A percentile compares a stretch with the other conserved stretches of the same genome.
These are phyloP conservation scores for Solanum sejunctum DNA, from an alignment of 257 asterid genomes.

Conservation along the genomic window DNA sequence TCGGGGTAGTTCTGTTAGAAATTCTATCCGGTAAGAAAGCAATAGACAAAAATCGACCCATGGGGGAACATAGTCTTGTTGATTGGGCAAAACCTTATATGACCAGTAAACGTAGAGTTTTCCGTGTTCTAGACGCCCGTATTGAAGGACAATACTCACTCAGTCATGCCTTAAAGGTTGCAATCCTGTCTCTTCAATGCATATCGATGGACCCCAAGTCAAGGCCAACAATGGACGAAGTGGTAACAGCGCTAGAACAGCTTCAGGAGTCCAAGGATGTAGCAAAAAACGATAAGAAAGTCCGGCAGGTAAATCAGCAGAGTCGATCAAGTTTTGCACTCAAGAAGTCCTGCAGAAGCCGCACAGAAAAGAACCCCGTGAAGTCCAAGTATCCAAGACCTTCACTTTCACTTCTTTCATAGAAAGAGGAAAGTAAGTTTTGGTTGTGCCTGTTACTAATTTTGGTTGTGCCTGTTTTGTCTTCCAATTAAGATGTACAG, in stretches of 20 bases:
- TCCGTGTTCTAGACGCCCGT: constrained; percentile 39
- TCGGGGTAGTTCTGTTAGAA: constrained; percentile 64
- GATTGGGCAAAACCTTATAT: constrained; percentile 81
- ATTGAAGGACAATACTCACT: constrained; percentile 52
- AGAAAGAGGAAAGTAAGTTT: not conserved
- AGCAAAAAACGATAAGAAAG: constrained; percentile 17
- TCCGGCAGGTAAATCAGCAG: constrained; percentile 9
- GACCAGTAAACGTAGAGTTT: constrained; percentile 43
- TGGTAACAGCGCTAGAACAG: constrained; percentile 42
- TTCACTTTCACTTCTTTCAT: constrained; percentile 11
- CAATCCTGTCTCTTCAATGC: constrained; percentile 48
- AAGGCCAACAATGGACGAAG: constrained; percentile 53
- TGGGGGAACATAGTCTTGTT: constrained; percentile 52
- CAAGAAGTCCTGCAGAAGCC: constrained; percentile 14
- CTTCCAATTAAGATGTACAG: not conserved
- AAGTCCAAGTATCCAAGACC: constrained; percentile 31
- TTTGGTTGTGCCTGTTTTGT: not conserved
- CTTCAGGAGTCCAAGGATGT: constrained; percentile 37
- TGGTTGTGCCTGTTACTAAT: not conserved
- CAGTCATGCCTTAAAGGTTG: constrained; percentile 34
- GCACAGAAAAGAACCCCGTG: constrained; percentile 8
- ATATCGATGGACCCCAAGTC: constrained; percentile 32
- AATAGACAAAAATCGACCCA: constrained; percentile 63
- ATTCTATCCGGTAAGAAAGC: constrained; percentile 57
- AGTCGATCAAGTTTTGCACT: constrained; percentile 3